Percentiles rank a stretch among this genome's conserved stretches.
Evolutionary conservation across 805 yeast genomes (phyloP).

Genomic region (Candida coleopterorum): DNA sequence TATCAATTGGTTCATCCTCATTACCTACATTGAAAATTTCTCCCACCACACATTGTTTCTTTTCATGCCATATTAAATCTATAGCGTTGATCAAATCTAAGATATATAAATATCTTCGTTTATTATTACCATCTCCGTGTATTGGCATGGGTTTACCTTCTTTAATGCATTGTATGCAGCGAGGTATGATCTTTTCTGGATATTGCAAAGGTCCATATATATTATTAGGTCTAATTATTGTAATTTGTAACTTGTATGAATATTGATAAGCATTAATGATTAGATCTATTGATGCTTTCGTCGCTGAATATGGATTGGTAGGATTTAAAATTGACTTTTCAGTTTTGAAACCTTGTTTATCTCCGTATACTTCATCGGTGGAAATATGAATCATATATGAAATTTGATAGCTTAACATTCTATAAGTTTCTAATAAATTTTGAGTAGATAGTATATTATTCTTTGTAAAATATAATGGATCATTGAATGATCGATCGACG

Average conservation of each 20-base stretch:
- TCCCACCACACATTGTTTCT: slow-evolving; percentile 1
- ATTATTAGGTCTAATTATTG: slow-evolving; percentile 45
- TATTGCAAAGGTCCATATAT: slow-evolving; percentile 51
- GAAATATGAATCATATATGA: slow-evolving; percentile 42
- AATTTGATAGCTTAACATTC: slow-evolving; percentile 11
- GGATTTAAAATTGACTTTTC: slow-evolving; percentile 40
- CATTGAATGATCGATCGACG: slow-evolving; percentile 47
- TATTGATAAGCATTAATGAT: slow-evolving; percentile 41
- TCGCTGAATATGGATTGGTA: slow-evolving; percentile 54
- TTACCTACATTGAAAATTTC: slow-evolving; percentile 23
- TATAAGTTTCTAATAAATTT: slow-evolving; percentile 39
- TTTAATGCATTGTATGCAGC: slow-evolving; percentile 17
- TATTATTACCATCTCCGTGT: slow-evolving; percentile 46
- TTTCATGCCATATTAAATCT: slow-evolving; percentile 19
- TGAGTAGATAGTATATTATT: slow-evolving; percentile 47
- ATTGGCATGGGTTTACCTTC: slow-evolving; percentile 26
- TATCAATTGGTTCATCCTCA: slow-evolving; percentile 21
- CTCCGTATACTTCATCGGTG: slow-evolving; percentile 60
- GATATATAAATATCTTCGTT: slow-evolving; percentile 43
- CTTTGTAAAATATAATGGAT: slow-evolving; percentile 39
- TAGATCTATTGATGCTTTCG: slow-evolving; percentile 52
- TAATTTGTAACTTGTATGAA: slow-evolving; percentile 39
- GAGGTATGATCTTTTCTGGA: slow-evolving; percentile 49
- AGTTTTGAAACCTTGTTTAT: slow-evolving; percentile 19
- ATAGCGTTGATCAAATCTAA: slow-evolving; percentile 39